phyloP scores from a whole-genome alignment of 805 yeast genomes.

The Kluyveromyces aestuarii region DNA sequence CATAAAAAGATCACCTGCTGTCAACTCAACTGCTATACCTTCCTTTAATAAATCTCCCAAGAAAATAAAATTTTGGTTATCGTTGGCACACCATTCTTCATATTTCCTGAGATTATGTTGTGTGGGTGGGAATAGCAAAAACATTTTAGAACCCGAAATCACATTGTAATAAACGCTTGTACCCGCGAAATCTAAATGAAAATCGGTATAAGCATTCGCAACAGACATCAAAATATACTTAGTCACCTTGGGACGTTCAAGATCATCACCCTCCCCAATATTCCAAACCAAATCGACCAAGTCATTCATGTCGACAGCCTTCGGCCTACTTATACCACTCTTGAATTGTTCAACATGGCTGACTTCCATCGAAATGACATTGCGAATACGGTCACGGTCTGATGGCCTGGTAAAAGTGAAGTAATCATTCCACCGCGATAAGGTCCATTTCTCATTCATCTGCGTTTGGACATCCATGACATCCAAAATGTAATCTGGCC shows the following conservation, averaged over 20 bases:
- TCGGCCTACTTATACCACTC: slow-evolving; percentile 48
- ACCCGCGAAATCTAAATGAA: slow-evolving; percentile 89
- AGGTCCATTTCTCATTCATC: slow-evolving; percentile 50
- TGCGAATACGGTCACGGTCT: slow-evolving; percentile 56
- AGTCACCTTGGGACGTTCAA: slow-evolving; percentile 49
- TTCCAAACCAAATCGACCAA: slow-evolving; percentile 65
- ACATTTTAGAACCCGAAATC: slow-evolving; percentile 63
- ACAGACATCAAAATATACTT: slow-evolving; percentile 84
- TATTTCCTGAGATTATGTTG: slow-evolving; percentile 49
- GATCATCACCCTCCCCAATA: slow-evolving; percentile 7
- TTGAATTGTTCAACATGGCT: slow-evolving; percentile 46
- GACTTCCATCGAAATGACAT: slow-evolving; percentile 77
- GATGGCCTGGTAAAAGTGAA: slow-evolving; percentile 35
- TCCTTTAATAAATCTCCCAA: slow-evolving; percentile 44
- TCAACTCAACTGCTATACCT: slow-evolving; percentile 47
- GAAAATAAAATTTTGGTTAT: slow-evolving; percentile 51
- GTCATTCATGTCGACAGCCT: slow-evolving; percentile 55
- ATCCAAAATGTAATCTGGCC: slow-evolving; percentile 55
- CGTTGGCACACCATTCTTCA: slow-evolving; percentile 61
- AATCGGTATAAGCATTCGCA: slow-evolving; percentile 71
- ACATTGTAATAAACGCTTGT: slow-evolving; percentile 86
- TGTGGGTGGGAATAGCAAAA: slow-evolving; percentile 75
- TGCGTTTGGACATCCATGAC: slow-evolving; percentile 89
- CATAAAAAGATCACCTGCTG: slow-evolving; percentile 63
- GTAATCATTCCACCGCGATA: slow-evolving; percentile 69